phyloP scores from a whole-genome alignment of 2,329 filamentous ascomycete genomes.

The Diaporthe sp. region DNA sequence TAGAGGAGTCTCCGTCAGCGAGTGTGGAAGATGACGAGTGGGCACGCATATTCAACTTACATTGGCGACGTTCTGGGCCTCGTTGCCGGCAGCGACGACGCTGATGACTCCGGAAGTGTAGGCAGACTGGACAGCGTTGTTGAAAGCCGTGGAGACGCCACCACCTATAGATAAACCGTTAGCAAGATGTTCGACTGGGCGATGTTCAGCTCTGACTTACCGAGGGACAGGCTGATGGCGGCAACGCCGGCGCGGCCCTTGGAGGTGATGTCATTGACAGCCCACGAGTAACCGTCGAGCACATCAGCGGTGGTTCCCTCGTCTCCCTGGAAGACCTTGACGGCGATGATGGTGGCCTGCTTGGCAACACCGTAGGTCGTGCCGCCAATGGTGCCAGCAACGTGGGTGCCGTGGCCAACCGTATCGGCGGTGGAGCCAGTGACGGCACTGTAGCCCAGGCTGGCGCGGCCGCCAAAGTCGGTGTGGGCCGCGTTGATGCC shows the following conservation, averaged over 20 bases:
- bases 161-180: slow-evolving; percentile 27
- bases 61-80: slow-evolving; percentile 49
- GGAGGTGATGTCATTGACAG: slow-evolving; percentile 44
- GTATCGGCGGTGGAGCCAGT: slow-evolving; percentile 44
- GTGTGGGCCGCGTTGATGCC: slow-evolving; percentile 56
- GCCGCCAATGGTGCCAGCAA: slow-evolving; percentile 51
- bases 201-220: neutral
- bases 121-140: slow-evolving; percentile 54
- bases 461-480: slow-evolving; percentile 50
- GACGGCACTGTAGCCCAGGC: slow-evolving; percentile 49
- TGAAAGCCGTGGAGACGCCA: slow-evolving; percentile 48
- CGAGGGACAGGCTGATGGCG: slow-evolving; percentile 17
- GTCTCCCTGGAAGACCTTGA: slow-evolving; percentile 49
- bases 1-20: neutral
- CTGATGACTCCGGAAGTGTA: slow-evolving; percentile 54
- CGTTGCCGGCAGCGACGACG: slow-evolving; percentile 60
- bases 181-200: accelerated
- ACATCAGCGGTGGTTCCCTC: slow-evolving; percentile 36
- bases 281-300: slow-evolving; percentile 46
- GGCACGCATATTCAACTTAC: neutral
- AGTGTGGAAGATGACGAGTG: neutral
- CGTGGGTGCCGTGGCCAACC: slow-evolving; percentile 53
- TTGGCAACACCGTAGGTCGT: slow-evolving; percentile 52
- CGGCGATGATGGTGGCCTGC: slow-evolving; percentile 48
- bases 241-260: slow-evolving; percentile 12